Evolutionary conservation across 1,139 yeast genomes (phyloP), one percentile per base, ranked within the genome.

Genomic region (Debaryomyces subglobosus): DNA sequence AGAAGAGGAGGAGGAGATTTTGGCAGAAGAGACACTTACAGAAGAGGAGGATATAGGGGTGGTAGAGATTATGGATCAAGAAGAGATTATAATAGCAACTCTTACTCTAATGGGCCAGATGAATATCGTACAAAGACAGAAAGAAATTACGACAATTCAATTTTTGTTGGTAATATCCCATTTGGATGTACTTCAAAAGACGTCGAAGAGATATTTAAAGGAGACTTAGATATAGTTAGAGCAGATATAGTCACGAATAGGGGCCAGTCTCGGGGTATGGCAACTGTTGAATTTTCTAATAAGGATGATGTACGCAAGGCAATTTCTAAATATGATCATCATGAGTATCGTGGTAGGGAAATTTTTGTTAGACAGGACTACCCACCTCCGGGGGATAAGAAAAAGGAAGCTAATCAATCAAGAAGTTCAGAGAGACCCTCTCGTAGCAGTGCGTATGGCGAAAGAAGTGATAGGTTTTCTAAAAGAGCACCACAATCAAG

Each of bases 201-300:
- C 45, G 72, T 87, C 47, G 81, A 81, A 58, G 82, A 77, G 20
- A 76, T 80, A 55, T 87, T 87, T 63, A 69, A 73, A 15, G 70
- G 67, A 38, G 85, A 85, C 38, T 96, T 96, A 53, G 81, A 78
- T 33, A 89, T 94, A 44, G 79, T 86, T 16, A 81, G 90, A 56
- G 96, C 97, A 2, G 97, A 92, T 64, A 86, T 94, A 48, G 87
- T 92, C 49, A 85, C 86, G n/a, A 78, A 81, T 49, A 81, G 86
- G 57, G 96, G 96, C 48, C 89, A 89, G 60, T 86, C 92, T 67
- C 77, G 95, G 72, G 92, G 99, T 54, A 87, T 86, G 94, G 95
- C 92, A 45, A 89, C 97, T 16, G 97, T 94, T 36, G 98, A 94
- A 67, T 94, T 87, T 62, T 74, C 84, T 12, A 74, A 76, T 46